These are phyloP conservation scores for Umbelopsis ramanniana DNA, from an alignment of 192 early-diverging fungal species.

Conservation along the genomic window DNA sequence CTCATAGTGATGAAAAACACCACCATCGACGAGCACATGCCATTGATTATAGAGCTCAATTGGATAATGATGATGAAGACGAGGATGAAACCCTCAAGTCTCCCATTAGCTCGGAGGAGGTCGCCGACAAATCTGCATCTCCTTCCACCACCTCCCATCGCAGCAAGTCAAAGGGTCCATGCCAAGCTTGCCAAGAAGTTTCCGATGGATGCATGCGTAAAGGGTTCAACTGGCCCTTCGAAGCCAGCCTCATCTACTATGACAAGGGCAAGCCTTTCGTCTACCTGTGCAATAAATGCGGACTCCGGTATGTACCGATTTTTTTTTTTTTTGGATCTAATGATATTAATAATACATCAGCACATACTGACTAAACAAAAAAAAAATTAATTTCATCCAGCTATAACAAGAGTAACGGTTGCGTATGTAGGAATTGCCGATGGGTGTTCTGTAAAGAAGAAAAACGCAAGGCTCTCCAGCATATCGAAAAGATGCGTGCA, in stretches of 20 bases:
- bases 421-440: constrained; percentile 40
- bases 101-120: background rate
- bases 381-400: constrained; percentile 25
- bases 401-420: constrained; percentile 43
- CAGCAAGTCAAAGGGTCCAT: constrained; percentile 33
- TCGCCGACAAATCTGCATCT: background rate
- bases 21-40: background rate
- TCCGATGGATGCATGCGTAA: constrained; percentile 46
- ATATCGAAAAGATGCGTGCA: constrained; percentile 40
- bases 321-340: no score
- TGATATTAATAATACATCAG: background rate
- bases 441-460: constrained; percentile 52
- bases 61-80: background rate
- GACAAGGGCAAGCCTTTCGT: constrained; percentile 41
- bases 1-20: background rate
- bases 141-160: background rate
- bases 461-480: constrained; percentile 41
- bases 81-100: background rate
- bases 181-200: constrained; percentile 36
- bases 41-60: constrained; percentile 4
- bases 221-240: constrained; percentile 43
- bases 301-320: constrained; percentile 30
- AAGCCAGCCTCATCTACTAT: constrained; percentile 13
- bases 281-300: constrained; percentile 46
- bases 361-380: background rate